phyloP scores from a whole-genome alignment of 805 yeast genomes.

The Wickerhamomyces alni region DNA sequence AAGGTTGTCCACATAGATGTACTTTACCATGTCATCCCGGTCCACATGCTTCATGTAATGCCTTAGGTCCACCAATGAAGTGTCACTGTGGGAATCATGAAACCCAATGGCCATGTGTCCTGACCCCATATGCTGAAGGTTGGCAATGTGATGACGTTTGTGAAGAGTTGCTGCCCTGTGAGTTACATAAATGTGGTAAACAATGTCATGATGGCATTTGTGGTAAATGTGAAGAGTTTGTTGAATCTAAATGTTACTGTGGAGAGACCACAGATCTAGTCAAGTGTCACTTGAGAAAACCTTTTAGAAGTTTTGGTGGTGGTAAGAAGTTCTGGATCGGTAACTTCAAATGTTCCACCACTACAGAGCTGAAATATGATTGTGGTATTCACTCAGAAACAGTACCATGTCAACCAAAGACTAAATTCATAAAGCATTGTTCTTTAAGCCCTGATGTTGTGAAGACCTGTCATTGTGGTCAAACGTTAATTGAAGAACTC shows the following conservation, averaged over 20 bases:
- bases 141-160: constrained; percentile 67
- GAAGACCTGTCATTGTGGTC: constrained; percentile 79
- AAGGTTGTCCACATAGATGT: constrained; percentile 68
- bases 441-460: constrained; percentile 54
- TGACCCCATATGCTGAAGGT: constrained; percentile 61
- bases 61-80: constrained; percentile 61
- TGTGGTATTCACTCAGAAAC: constrained; percentile 66
- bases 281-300: constrained; percentile 38
- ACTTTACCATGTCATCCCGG: constrained; percentile 82
- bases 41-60: constrained; percentile 76
- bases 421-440: constrained; percentile 38
- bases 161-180: constrained; percentile 60
- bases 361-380: constrained; percentile 43
- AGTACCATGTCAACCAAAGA: constrained; percentile 28
- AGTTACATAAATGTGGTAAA: constrained; percentile 56
- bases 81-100: constrained; percentile 71
- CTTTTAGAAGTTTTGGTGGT: constrained; percentile 26
- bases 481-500: constrained; percentile 38
- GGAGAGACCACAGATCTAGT: constrained; percentile 45
- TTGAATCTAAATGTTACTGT: constrained; percentile 64
- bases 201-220: constrained; percentile 80
- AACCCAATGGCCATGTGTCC: constrained; percentile 65
- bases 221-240: constrained; percentile 55
- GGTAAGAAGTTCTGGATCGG: constrained; percentile 43
- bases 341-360: constrained; percentile 39